Base-by-base conservation (phyloP, 1,139 yeast species). In the Meyerozyma athensensis region DNA sequence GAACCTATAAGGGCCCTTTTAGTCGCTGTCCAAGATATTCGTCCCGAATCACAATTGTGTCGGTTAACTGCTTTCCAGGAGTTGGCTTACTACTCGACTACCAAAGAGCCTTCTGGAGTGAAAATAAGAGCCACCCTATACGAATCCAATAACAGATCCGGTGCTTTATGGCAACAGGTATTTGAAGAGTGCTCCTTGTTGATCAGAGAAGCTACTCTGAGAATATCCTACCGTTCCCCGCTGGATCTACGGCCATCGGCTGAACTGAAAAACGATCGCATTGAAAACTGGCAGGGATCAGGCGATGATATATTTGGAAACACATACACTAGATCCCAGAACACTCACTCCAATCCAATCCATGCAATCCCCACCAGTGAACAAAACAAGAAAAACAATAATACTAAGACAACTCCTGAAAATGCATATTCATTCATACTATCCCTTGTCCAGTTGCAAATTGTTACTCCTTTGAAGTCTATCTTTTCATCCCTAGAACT, bases 1-100 rank as follows among this genome's bases (percentile, higher is more conserved):
- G 87, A 85, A 43, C 92, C 90, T 3, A 72, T 86, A 39, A 81
- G 77, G 35, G 82, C 95, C 2, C 65, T 90, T 37, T 60, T 89
- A 8, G 70, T 83, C 3, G 97, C 97, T 0, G 68, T 90, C 45
- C 69, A 74, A 33, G 69, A 69, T 41, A 54, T 59, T 7, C 64
- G 62, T 16, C 62, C 66, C 0, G 65, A 68, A 13, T 66, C 74
- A 39, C 78, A 75, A 28, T 72, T 86, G 42, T 75, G 81, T 12
- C 74, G 79, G 45, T 54, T 79, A 40, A 78, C 86, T 2, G 89
- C 92, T 2, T 82, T 79, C 57, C 94, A 83, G 58, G 94, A 84
- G 52, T 63, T 83, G 41, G 82, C 86, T 0, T 80, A 73, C 46
- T 56, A 75, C 35, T 65, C 89, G 4, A 74, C 79, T 2, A 60